These are phyloP conservation scores for Cystobasidium sp. DNA, from an alignment of 1,284 basidiomycete genomes.

Conservation along the genomic window DNA sequence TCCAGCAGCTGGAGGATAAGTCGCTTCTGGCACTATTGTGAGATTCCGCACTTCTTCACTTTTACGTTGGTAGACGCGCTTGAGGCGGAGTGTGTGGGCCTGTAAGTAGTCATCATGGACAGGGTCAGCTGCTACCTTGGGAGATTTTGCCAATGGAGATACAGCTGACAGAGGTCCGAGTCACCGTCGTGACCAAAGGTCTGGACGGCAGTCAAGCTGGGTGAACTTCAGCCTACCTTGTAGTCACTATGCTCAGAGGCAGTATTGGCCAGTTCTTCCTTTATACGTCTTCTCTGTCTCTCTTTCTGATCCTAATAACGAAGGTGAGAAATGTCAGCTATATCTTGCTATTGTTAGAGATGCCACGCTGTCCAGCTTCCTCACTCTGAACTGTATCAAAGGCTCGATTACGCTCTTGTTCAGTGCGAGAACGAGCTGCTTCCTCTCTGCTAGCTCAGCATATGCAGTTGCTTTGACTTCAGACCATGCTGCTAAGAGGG, in stretches of 20 bases:
- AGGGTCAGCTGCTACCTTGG: background rate
- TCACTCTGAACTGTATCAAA: slow-evolving; percentile 36
- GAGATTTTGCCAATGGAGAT: background rate
- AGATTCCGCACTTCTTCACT: slow-evolving; percentile 50
- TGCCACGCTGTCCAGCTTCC: background rate
- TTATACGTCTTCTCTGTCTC: slow-evolving; percentile 48
- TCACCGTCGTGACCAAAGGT: no score
- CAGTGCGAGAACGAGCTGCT: slow-evolving; percentile 22
- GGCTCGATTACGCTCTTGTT: slow-evolving; percentile 36
- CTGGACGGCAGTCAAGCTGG: background rate
- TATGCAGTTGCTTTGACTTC: slow-evolving; percentile 31
- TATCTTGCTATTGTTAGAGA: background rate
- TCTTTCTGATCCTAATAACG: slow-evolving; percentile 46
- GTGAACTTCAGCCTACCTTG: slow-evolving; percentile 22
- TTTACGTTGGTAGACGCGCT: slow-evolving; percentile 50
- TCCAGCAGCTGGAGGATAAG: slow-evolving; percentile 10
- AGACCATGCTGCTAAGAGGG: slow-evolving; percentile 25
- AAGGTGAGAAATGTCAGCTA: background rate
- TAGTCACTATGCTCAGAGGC: slow-evolving; percentile 48
- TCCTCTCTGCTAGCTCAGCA: slow-evolving; percentile 35
- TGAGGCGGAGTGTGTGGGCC: slow-evolving; percentile 43
- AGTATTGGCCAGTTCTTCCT: slow-evolving; percentile 48
- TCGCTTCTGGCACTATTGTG: slow-evolving; percentile 12
- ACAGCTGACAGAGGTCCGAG: background rate
- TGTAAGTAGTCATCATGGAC: background rate